Evolutionary conservation across 345 rosid species (phyloP), one percentile per base, ranked within the genome.

Genomic region (Ceriops decandra): DNA sequence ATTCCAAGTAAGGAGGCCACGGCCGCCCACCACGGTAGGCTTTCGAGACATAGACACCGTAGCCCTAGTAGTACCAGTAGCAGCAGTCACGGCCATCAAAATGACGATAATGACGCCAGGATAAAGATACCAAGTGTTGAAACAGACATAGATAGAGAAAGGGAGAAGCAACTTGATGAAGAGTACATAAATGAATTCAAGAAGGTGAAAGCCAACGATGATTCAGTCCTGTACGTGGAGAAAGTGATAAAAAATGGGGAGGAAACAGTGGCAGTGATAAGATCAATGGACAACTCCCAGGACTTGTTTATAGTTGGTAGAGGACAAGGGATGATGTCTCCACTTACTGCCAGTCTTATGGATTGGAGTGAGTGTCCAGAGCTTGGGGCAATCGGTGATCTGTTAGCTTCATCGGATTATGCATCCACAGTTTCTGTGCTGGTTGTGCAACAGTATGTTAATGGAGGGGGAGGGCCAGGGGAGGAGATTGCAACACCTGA

Each of bases 311-410:
- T 90, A 15, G 96, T 91, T 1, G 98, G 99, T 35, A 90, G 99
- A 85, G 96, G 98, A 49, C 84, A 90, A 77, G 98, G 92, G 24
- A 79, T 79, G 82, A 52, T 59, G 0, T 90, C 93, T 7, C 90
- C 97, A 5, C 78, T 91, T 26, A 90, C 93, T 0, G 92, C 93
- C 0, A 98, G 99, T 47, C 86, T 95, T 60, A 90, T 95, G 0
- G 99, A 95, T 79, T 91, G 98, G 99, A 95, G 99, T n/a, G 99
- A 95, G 60, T 95, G 99, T 74, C 98, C 96, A 0, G 99, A 95
- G 82, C 96, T 91, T 4, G 99, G 98, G 1, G 92, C 97, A 7
- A 91, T 91, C 21, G 98, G 99, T 7, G 99, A 95, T 74, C 69
- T 95, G 77, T 80, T 95, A 31, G 99, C 98, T 0, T 95, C 99